Evolutionary conservation across 2,329 filamentous ascomycete genomes (phyloP), one percentile per base, ranked within the genome.

Genomic region (Ophiostoma sp.): DNA sequence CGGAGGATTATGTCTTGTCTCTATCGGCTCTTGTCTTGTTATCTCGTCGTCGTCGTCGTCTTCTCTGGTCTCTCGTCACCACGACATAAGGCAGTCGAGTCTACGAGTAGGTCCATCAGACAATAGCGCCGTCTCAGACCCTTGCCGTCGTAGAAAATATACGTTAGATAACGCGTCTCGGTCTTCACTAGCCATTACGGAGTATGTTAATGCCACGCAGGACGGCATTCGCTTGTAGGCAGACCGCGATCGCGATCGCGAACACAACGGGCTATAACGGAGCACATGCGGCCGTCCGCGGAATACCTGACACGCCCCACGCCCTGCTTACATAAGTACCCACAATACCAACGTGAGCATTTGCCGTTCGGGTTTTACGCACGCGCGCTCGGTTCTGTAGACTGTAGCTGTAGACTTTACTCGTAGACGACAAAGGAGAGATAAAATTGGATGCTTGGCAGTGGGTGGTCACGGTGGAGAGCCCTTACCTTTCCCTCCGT

Each of bases 301-400:
- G 27, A 27, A 27, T 27, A 44, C 42, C 6, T 44, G 42, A 44
- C 7, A 44, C 42, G 27, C 42, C 42, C 42, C 27, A 27, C 27
- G 27, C 27, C 27, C 27, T 27, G 16, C n/a, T 52, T 52, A 52
- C 5, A 52, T 52, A 52, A 52, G 3, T 12, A 44, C 3, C 6
- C 42, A 12, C 49, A 18, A 60, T 3, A 8, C 42, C 9, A 55
- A 55, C 49, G 49, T 55, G 55, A 40, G 55, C 55, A 60, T 60
- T 60, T 60, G 55, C 55, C 55, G 55, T 60, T 60, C 55, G 55
- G 55, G 55, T 60, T 60, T 60, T 60, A 55, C 49, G 47, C 38
- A 60, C 27, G 55, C 55, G 52, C 52, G 55, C 55, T 60, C 55
- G 55, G 55, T 58, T 36, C 5, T 58, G 52, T 11, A 38, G 27